Evolutionary conservation across 805 yeast species (phyloP).

Genomic region (Myxozyma neotropica): DNA sequence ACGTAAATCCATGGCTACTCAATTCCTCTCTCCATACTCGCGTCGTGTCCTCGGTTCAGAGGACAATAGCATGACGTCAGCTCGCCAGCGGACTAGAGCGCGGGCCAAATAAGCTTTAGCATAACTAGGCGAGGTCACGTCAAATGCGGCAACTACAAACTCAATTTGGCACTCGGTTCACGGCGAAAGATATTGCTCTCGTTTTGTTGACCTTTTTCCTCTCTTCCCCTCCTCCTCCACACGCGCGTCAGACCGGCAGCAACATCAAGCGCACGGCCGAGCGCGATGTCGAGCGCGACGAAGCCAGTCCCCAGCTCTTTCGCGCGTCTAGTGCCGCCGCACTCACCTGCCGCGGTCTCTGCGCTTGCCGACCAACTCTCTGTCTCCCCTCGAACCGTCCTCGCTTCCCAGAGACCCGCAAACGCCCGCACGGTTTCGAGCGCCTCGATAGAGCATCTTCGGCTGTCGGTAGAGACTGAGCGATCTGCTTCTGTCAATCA

Average conservation of each 20-base stretch:
- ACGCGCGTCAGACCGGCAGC: neutral
- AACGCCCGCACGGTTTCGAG: constrained; percentile 8
- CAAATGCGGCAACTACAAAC: neutral
- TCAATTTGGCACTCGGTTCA: neutral
- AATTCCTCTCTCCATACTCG: no score
- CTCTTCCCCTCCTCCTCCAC: neutral
- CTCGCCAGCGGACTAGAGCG: neutral
- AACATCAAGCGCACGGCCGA: neutral
- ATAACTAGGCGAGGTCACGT: no score
- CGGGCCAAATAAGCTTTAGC: neutral
- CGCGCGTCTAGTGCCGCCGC: constrained; percentile 23
- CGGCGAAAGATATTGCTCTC: neutral
- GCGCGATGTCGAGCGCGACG: constrained; percentile 10
- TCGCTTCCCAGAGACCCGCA: constrained; percentile 9
- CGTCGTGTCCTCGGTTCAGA: no score
- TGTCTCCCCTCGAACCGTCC: constrained; percentile 26
- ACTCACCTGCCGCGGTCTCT: constrained; percentile 28
- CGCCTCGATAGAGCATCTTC: neutral
- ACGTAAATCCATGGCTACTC: no score
- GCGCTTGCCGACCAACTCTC: constrained; percentile 25
- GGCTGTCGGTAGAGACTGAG: constrained; percentile 20
- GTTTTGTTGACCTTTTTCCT: neutral
- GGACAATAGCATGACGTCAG: neutral
- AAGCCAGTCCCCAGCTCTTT: neutral
- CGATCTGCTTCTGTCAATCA: neutral